Evolutionary conservation across 331 rosid genomes (phyloP).

Genomic region (Dryas integrifolia): DNA sequence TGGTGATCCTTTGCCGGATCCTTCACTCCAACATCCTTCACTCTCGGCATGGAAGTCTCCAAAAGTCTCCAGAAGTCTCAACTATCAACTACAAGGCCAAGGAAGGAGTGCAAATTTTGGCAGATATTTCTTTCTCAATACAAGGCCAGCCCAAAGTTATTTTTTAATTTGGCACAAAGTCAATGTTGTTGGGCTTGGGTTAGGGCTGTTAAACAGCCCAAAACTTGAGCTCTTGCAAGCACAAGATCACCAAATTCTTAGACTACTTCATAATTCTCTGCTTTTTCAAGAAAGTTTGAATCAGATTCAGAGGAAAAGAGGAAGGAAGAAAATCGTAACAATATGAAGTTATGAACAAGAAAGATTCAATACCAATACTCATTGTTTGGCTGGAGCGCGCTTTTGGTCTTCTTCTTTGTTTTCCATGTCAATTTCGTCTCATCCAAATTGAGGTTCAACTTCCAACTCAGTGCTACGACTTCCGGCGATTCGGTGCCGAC

Average conservation of each 20-base stretch:
- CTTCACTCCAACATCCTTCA: too few relatives aligned
- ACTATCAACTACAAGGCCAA: too few relatives aligned
- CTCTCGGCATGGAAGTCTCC: too few relatives aligned
- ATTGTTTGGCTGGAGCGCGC: not conserved
- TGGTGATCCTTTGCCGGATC: too few relatives aligned
- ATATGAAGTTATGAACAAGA: not conserved
- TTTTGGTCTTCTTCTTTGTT: constrained; percentile 2
- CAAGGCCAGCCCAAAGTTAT: too few relatives aligned
- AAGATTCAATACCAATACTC: not conserved
- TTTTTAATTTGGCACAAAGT: too few relatives aligned
- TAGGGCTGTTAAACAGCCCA: too few relatives aligned
- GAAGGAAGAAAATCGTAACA: not conserved
- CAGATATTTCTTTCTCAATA: too few relatives aligned
- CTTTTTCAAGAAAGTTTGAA: not conserved
- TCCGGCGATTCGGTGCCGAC: not conserved
- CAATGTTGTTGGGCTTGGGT: too few relatives aligned
- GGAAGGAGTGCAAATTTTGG: too few relatives aligned
- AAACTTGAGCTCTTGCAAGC: too few relatives aligned
- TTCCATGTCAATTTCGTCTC: not conserved
- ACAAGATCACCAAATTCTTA: not conserved
- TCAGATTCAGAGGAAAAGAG: not conserved
- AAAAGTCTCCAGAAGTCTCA: too few relatives aligned
- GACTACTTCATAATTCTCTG: not conserved
- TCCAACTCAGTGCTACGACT: not conserved
- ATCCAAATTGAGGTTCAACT: not conserved